phyloP scores from a whole-genome alignment of 768 basidiomycete species.

The Cyclocybe aegerita region DNA sequence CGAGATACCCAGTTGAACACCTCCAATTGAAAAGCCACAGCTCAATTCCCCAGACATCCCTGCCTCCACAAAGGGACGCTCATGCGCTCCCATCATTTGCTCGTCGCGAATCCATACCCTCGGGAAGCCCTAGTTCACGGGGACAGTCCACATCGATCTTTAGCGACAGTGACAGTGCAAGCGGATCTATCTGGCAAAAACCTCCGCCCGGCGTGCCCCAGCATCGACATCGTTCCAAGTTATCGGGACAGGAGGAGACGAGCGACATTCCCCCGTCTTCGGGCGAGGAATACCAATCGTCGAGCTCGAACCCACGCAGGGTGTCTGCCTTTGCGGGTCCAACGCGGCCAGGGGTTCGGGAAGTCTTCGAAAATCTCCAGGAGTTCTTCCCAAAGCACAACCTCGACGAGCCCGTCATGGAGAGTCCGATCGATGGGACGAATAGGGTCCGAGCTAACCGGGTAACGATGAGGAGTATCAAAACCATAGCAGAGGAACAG shows the following conservation, averaged over 20 bases:
- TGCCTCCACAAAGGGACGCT: no score
- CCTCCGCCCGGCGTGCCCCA: not conserved
- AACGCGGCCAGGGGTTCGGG: constrained; percentile 69
- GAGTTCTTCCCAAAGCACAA: constrained; percentile 88
- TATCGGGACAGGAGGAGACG: no score
- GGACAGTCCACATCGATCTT: not conserved
- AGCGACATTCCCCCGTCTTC: no score
- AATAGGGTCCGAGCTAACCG: constrained; percentile 20
- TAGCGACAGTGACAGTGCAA: constrained; percentile 8
- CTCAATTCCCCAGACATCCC: no score
- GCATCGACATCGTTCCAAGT: no score
- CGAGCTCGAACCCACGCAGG: not conserved
- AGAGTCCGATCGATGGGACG: constrained; percentile 5
- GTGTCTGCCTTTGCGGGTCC: constrained; percentile 25
- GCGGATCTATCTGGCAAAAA: constrained; percentile 10
- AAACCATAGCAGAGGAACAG: constrained; percentile 77
- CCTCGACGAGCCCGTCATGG: constrained; percentile 75
- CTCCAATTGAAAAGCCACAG: no score
- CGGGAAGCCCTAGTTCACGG: not conserved
- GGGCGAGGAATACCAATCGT: no score
- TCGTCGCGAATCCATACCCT: not conserved
- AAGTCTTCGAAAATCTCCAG: constrained; percentile 78
- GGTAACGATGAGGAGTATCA: constrained; percentile 71
- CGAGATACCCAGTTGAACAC: no score
- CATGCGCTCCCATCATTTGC: no score